Evolutionary conservation across 2,329 filamentous ascomycete species (phyloP).

Genomic region (Aureobasidium sp.): DNA sequence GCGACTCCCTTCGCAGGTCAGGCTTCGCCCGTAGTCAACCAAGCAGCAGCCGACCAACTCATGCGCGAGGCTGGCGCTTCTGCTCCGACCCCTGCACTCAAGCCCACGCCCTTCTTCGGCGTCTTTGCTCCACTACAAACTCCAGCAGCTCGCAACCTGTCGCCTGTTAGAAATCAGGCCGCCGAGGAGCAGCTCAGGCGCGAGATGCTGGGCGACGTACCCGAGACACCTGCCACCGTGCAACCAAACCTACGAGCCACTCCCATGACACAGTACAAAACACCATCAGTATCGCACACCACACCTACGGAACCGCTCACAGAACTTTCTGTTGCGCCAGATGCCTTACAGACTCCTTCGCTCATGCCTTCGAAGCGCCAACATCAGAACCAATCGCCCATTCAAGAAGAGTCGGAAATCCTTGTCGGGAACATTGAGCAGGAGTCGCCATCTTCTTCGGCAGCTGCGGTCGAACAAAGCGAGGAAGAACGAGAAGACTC

Average conservation of each 20-base stretch:
- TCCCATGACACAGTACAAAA: constrained; percentile 4
- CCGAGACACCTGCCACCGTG: constrained; percentile 1
- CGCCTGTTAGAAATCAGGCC: not conserved
- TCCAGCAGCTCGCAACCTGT: not conserved
- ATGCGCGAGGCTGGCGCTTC: constrained; percentile 4
- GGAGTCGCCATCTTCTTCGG: not conserved
- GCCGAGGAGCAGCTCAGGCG: constrained; percentile 1
- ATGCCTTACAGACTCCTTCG: not conserved
- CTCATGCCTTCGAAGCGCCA: not conserved
- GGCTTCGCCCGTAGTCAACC: constrained; percentile 1
- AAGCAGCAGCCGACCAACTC: constrained; percentile 1
- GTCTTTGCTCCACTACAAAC: constrained; percentile 5
- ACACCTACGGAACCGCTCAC: not conserved
- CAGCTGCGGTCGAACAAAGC: not conserved
- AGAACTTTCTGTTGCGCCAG: not conserved
- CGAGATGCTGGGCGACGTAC: not conserved
- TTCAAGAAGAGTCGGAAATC: constrained; percentile 4
- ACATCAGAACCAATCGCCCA: not conserved
- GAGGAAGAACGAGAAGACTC: not conserved
- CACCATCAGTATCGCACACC: not conserved
- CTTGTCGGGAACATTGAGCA: not conserved
- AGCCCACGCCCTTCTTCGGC: constrained; percentile 4
- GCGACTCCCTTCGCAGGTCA: not conserved
- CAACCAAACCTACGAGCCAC: not conserved
- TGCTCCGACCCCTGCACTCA: not conserved